Percentiles rank a stretch among this genome's conserved stretches.
These are phyloP conservation scores for Oldenlandia corymbosa DNA, from an alignment of 257 asterid species.

Conservation along the genomic window DNA sequence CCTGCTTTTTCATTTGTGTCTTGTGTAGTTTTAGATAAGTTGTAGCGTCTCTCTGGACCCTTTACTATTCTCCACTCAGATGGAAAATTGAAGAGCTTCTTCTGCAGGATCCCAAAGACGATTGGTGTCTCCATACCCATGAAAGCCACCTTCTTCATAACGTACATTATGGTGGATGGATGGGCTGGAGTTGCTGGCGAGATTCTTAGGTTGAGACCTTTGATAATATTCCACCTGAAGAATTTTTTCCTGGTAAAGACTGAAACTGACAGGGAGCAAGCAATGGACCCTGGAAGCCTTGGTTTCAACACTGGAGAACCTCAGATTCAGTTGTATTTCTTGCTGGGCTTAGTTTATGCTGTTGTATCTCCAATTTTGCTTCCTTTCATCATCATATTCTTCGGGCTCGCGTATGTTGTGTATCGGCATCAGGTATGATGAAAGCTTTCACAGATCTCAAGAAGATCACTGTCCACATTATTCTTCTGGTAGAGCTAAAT, in stretches of 20 bases:
- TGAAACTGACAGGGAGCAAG: conserved; percentile 76
- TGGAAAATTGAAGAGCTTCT: conserved; percentile 14
- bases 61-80: neutral
- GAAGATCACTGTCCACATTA: too few species aligned
- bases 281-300: conserved; percentile 93
- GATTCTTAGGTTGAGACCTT: conserved; percentile 69
- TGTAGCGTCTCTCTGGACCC: neutral
- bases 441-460: neutral
- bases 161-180: conserved; percentile 89
- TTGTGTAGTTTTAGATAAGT: neutral
- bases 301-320: conserved; percentile 95
- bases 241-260: conserved; percentile 86
- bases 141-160: conserved; percentile 91
- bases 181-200: conserved; percentile 98
- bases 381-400: conserved; percentile 83
- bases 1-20: neutral
- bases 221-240: conserved; percentile 69
- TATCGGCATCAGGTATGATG: conserved; percentile 87
- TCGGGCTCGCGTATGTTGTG: conserved; percentile 62
- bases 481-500: too few species aligned
- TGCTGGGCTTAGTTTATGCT: conserved; percentile 90
- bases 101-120: conserved; percentile 57
- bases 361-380: conserved; percentile 82
- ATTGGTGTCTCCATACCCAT: conserved; percentile 86
- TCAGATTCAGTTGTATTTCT: conserved; percentile 83